These are phyloP conservation scores for Epichloe gansuensis DNA, from an alignment of 2,329 filamentous ascomycete genomes.

Conservation along the genomic window DNA sequence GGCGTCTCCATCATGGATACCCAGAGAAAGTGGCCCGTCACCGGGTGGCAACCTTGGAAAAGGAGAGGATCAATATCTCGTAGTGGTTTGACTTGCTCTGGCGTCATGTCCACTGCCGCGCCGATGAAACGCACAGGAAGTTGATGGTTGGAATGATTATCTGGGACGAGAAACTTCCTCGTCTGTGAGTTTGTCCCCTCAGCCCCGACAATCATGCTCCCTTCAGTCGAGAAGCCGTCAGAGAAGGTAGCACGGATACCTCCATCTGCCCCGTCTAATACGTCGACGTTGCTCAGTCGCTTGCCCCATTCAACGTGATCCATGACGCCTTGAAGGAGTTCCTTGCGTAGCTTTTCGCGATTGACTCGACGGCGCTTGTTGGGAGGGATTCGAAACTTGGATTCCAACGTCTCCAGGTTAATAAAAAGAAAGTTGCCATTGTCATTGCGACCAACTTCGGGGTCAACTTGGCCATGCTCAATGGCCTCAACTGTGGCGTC, in stretches of 20 bases:
- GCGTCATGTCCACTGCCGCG: conserved; percentile 23
- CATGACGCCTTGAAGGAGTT: conserved; percentile 17
- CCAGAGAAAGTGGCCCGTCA: conserved; percentile 37
- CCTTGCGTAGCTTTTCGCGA: conserved; percentile 22
- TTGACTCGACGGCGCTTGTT: conserved; percentile 24
- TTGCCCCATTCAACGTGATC: conserved; percentile 21
- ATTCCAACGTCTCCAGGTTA: conserved; percentile 24
- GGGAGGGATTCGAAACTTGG: conserved; percentile 27
- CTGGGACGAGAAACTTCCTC: conserved; percentile 21
- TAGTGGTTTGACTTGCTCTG: conserved; percentile 25
- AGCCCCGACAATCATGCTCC: conserved; percentile 26
- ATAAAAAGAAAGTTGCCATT: conserved; percentile 28
- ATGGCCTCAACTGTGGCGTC: conserved; percentile 11
- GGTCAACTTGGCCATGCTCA: conserved; percentile 19
- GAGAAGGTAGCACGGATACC: conserved; percentile 18
- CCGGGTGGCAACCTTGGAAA: conserved; percentile 41
- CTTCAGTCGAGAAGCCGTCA: conserved; percentile 20
- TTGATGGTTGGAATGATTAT: conserved; percentile 18
- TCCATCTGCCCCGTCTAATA: conserved; percentile 10
- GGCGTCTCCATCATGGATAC: conserved; percentile 33
- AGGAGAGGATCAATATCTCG: conserved; percentile 40
- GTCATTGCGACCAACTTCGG: conserved; percentile 26
- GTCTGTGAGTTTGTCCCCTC: conserved; percentile 27
- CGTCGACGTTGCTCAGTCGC: conserved; percentile 16
- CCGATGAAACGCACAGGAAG: conserved; percentile 28